Conservation (phyloP, 768 basidiomycete species). For the Paxillus rubicundulus region DNA sequence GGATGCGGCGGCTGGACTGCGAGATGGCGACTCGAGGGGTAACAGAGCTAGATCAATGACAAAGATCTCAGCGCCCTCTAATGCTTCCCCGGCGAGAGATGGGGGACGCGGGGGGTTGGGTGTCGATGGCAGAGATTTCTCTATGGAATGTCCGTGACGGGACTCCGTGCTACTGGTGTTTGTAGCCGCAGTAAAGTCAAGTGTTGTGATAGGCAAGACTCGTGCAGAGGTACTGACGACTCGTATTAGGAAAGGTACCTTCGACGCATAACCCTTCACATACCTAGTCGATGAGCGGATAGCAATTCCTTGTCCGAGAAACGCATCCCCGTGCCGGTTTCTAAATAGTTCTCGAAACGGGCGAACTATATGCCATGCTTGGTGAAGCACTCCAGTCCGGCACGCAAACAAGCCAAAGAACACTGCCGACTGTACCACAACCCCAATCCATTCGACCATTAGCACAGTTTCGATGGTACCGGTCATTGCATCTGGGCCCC, state of each 20-base stretch:
- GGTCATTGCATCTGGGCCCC: slow-evolving; percentile 17
- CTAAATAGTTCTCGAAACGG: neutral
- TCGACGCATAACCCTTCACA: neutral
- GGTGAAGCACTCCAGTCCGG: slow-evolving; percentile 38
- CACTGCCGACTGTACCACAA: slow-evolving; percentile 33
- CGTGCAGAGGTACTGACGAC: slow-evolving; percentile 13
- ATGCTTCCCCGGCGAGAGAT: slow-evolving; percentile 4
- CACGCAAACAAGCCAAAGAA: slow-evolving; percentile 60
- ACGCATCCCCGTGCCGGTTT: neutral
- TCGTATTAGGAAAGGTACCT: slow-evolving; percentile 5
- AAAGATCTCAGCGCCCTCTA: slow-evolving; percentile 13
- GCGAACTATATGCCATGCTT: slow-evolving; percentile 9
- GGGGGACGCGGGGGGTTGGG: slow-evolving; percentile 1
- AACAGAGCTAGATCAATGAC: slow-evolving; percentile 6
- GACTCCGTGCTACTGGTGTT: slow-evolving; percentile 12
- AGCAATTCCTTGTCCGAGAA: neutral
- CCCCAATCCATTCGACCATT: slow-evolving; percentile 27
- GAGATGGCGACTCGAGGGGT: slow-evolving; percentile 26
- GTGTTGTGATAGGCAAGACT: slow-evolving; percentile 18
- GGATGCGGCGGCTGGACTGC: slow-evolving; percentile 20
- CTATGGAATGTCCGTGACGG: slow-evolving; percentile 1
- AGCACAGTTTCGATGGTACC: slow-evolving; percentile 37
- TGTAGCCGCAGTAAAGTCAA: slow-evolving; percentile 20
- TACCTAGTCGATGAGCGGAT: slow-evolving; percentile 11
- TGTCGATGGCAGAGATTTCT: slow-evolving; percentile 6